Conservation (phyloP, 2,329 filamentous ascomycete genomes). For the Hypoxylon sp. region DNA sequence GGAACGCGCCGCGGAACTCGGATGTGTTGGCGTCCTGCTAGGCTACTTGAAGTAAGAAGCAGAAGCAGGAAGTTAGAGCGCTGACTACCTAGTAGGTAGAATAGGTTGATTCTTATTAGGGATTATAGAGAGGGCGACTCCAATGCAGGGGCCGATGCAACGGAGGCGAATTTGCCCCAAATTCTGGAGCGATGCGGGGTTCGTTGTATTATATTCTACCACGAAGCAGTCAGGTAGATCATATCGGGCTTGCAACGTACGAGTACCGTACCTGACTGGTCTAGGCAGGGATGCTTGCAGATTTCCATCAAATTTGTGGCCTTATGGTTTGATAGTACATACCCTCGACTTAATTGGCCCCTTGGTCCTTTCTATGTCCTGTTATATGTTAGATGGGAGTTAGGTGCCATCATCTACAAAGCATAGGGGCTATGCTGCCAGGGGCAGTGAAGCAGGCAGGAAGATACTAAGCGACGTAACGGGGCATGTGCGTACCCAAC, state of each 20-base stretch:
- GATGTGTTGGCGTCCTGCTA: background rate
- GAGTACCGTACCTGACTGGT: background rate
- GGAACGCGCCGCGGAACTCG: background rate
- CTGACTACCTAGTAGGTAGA: background rate
- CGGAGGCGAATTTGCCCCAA: conserved; percentile 13
- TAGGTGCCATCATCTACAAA: background rate
- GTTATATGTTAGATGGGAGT: background rate
- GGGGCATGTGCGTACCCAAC: background rate
- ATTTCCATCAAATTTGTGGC: too few relatives aligned
- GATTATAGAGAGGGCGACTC: background rate
- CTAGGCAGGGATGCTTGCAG: conserved; percentile 1
- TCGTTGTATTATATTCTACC: conserved; percentile 20
- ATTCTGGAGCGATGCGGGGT: conserved; percentile 31
- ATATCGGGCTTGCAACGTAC: background rate
- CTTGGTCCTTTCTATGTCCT: background rate
- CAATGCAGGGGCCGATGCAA: background rate
- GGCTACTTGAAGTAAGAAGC: background rate
- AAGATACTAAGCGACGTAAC: background rate
- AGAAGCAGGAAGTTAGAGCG: background rate
- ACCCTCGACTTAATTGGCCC: conserved; percentile 1
- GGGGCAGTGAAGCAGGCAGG: background rate
- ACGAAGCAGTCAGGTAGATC: background rate
- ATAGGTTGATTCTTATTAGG: conserved; percentile 1
- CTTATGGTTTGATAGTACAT: conserved; percentile 7
- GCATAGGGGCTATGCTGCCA: background rate